Evolutionary conservation across 805 yeast species (phyloP).

Genomic region (Kluyveromyces siamensis): DNA sequence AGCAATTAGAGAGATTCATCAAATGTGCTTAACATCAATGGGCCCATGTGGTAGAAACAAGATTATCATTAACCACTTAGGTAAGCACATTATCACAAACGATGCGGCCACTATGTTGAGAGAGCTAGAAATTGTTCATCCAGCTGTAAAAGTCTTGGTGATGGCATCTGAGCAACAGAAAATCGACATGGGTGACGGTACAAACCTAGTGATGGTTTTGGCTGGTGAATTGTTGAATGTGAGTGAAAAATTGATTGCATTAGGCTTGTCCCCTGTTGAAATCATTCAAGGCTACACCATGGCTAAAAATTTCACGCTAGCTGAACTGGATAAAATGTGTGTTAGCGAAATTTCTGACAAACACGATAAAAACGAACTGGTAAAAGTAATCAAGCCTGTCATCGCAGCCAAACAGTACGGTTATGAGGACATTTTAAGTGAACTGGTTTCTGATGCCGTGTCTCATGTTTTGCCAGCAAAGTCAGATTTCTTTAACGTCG

Average conservation of each 20-base stretch:
- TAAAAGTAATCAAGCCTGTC: constrained; percentile 75
- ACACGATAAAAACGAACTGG: constrained; percentile 43
- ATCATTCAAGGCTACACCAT: constrained; percentile 85
- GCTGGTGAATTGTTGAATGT: constrained; percentile 88
- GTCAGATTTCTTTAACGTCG: constrained; percentile 62
- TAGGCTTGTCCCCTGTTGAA: constrained; percentile 88
- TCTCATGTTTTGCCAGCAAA: constrained; percentile 58
- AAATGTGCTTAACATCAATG: constrained; percentile 86
- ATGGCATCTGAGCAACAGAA: constrained; percentile 98
- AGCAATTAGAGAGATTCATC: constrained; percentile 88
- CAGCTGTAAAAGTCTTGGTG: constrained; percentile 90
- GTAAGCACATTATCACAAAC: constrained; percentile 80
- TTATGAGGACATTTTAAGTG: constrained; percentile 65
- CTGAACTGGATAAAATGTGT: constrained; percentile 56
- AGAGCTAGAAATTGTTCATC: constrained; percentile 91
- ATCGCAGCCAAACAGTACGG: constrained; percentile 93
- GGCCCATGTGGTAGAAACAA: constrained; percentile 98
- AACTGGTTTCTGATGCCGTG: constrained; percentile 78
- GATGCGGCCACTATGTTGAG: constrained; percentile 97
- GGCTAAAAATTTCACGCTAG: constrained; percentile 70
- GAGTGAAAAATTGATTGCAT: constrained; percentile 73
- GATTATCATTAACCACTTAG: constrained; percentile 82
- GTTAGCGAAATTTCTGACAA: constrained; percentile 45
- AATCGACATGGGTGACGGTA: constrained; percentile 93
- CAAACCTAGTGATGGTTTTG: constrained; percentile 81